These are phyloP conservation scores for Rhynchosporium graminicola DNA, from an alignment of 2,329 filamentous ascomycete genomes.

Conservation along the genomic window DNA sequence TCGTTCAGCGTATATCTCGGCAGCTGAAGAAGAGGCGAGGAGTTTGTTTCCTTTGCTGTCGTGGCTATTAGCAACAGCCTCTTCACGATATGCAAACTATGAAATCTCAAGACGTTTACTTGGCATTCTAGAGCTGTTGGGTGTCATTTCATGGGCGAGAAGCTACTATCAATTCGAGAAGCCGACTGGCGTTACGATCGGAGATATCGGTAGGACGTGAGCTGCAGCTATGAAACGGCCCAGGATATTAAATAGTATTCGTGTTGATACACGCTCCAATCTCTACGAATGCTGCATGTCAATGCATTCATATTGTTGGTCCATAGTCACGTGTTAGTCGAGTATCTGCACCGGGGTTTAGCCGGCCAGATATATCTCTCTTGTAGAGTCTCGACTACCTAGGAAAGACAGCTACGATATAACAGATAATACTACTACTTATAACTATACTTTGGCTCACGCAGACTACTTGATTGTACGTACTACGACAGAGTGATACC, in stretches of 20 bases:
- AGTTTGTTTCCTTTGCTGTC: background rate
- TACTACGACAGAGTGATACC: no score
- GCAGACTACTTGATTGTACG: no score
- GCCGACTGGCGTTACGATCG: slow-evolving; percentile 3
- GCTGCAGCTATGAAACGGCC: slow-evolving; percentile 2
- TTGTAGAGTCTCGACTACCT: no score
- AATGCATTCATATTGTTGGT: slow-evolving; percentile 11
- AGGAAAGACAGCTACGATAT: no score
- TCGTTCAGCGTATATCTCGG: background rate
- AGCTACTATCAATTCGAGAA: slow-evolving; percentile 10
- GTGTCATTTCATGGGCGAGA: slow-evolving; percentile 1
- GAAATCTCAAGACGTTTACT: slow-evolving; percentile 7
- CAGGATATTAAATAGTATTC: background rate
- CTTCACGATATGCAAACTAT: background rate
- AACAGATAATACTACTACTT: no score
- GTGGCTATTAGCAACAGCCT: slow-evolving; percentile 1
- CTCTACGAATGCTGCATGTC: slow-evolving; percentile 15
- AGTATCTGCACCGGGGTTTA: no score
- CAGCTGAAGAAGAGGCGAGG: background rate
- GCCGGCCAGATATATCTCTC: no score
- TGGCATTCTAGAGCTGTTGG: slow-evolving; percentile 3
- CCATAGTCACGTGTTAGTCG: no score
- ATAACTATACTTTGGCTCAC: no score
- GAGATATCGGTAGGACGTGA: slow-evolving; percentile 11
- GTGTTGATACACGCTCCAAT: background rate